Percentiles rank a stretch among this genome's conserved stretches.
Conservation (phyloP, 371 early-diverging fungal species). For the Cokeromyces recurvatus region DNA sequence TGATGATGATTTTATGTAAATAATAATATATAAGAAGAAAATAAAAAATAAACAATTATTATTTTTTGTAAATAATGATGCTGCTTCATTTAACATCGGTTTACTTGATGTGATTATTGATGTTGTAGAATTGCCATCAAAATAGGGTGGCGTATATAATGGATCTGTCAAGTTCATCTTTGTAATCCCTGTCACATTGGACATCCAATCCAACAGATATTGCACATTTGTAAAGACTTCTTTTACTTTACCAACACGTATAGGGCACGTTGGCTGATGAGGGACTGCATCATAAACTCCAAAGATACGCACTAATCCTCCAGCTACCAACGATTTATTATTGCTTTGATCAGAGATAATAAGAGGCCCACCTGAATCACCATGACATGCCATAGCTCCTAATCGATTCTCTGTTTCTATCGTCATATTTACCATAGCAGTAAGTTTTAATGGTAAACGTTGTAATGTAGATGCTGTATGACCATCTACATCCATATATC, state of each 20-base stretch:
- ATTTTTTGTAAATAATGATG: too few species aligned
- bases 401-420: too few species aligned
- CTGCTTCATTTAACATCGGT: too few species aligned
- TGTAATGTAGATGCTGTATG: conserved; percentile 21
- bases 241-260: conserved; percentile 7
- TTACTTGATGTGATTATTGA: too few species aligned
- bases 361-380: conserved; percentile 37
- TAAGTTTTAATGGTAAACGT: conserved; percentile 18
- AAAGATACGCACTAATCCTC: conserved; percentile 32
- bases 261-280: conserved; percentile 25
- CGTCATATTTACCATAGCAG: too few species aligned
- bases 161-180: conserved; percentile 10
- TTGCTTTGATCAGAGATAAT: conserved; percentile 18
- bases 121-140: too few species aligned
- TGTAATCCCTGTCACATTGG: conserved; percentile 7
- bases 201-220: conserved; percentile 17
- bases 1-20: neutral
- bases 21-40: neutral
- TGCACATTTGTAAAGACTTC: conserved; percentile 16
- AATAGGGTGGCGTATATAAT: conserved; percentile 14
- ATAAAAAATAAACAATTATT: neutral
- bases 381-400: conserved; percentile 45
- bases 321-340: too few species aligned
- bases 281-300: conserved; percentile 29
- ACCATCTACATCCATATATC: conserved; percentile 18